Conservation (phyloP, 495 filamentous ascomycete species). For the Podospora bellae-mahoneyi region DNA sequence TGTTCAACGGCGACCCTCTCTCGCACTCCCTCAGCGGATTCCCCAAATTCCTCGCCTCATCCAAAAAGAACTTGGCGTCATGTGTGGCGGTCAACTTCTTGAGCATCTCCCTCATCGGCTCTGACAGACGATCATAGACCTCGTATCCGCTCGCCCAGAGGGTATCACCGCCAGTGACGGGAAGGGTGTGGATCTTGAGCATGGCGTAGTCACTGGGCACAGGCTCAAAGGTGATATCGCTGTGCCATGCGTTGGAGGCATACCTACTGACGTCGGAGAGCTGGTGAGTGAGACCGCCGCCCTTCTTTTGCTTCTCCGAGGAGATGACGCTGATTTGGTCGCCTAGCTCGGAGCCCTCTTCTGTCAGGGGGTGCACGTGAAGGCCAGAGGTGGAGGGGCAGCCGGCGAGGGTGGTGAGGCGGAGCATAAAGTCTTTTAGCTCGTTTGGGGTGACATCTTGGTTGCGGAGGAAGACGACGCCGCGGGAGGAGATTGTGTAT, state of each 20-base stretch:
- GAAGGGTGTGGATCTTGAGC: slow-evolving; percentile 65
- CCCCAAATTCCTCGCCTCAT: slow-evolving; percentile 62
- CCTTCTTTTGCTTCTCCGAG: slow-evolving; percentile 43
- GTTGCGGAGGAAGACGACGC: slow-evolving; percentile 70
- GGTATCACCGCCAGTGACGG: slow-evolving; percentile 72
- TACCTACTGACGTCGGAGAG: slow-evolving; percentile 42
- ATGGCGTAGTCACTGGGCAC: slow-evolving; percentile 75
- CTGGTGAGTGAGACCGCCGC: slow-evolving; percentile 36
- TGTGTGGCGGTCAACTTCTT: slow-evolving; percentile 68
- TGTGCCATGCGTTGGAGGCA: slow-evolving; percentile 42
- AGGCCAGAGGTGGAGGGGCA: slow-evolving; percentile 33
- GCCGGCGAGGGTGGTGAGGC: slow-evolving; percentile 51
- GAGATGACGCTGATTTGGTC: slow-evolving; percentile 47
- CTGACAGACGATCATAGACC: slow-evolving; percentile 69
- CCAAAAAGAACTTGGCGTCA: slow-evolving; percentile 61
- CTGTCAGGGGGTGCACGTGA: slow-evolving; percentile 26
- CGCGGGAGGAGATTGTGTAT: slow-evolving; percentile 60
- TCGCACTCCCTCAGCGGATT: slow-evolving; percentile 46
- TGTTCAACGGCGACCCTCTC: slow-evolving; percentile 24
- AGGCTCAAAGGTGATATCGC: slow-evolving; percentile 67
- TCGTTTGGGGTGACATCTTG: slow-evolving; percentile 54
- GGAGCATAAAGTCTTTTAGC: slow-evolving; percentile 29
- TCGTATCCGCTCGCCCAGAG: slow-evolving; percentile 73
- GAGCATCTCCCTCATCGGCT: slow-evolving; percentile 65
- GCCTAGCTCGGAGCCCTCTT: slow-evolving; percentile 34